Percentiles rank a stretch among this genome's conserved stretches.
Evolutionary conservation across 2,329 filamentous ascomycete species (phyloP).

Genomic region (Xylaria sp.): DNA sequence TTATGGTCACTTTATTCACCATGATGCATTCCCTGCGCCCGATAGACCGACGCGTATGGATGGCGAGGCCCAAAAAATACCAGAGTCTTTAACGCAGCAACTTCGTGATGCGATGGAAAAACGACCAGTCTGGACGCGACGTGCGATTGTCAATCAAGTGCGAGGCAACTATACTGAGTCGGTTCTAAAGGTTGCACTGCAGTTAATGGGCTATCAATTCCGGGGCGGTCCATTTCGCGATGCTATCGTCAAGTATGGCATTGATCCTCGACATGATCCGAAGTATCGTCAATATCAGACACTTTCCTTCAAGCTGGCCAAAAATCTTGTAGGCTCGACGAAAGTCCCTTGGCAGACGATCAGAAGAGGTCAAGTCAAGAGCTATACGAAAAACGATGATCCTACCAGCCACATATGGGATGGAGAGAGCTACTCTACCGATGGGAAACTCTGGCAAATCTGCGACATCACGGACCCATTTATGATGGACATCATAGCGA

Average conservation of each 20-base stretch:
- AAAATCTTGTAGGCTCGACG: slow-evolving; percentile 58
- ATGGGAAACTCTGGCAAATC: slow-evolving; percentile 93
- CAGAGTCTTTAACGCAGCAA: slow-evolving; percentile 71
- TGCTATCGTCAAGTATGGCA: slow-evolving; percentile 82
- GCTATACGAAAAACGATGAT: slow-evolving; percentile 51
- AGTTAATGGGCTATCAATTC: slow-evolving; percentile 92
- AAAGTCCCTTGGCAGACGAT: slow-evolving; percentile 62
- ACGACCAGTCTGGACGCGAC: slow-evolving; percentile 87
- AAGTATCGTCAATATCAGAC: slow-evolving; percentile 87
- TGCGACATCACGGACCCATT: slow-evolving; percentile 90
- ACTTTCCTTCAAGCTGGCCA: slow-evolving; percentile 81
- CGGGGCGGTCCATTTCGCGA: slow-evolving; percentile 92
- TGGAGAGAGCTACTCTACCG: slow-evolving; percentile 75
- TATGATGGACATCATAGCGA: slow-evolving; percentile 72
- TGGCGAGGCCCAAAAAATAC: slow-evolving; percentile 66
- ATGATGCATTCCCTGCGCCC: slow-evolving; percentile 70
- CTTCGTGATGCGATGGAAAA: slow-evolving; percentile 74
- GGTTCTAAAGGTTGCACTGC: slow-evolving; percentile 77
- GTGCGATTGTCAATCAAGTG: slow-evolving; percentile 81
- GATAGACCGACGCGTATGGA: slow-evolving; percentile 66
- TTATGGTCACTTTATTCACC: slow-evolving; percentile 66
- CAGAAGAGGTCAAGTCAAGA: slow-evolving; percentile 55
- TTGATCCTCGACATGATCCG: slow-evolving; percentile 83
- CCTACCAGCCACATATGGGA: slow-evolving; percentile 80
- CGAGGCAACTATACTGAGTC: slow-evolving; percentile 62